phyloP scores from a whole-genome alignment of 2,329 filamentous ascomycete species.

The Colletotrichum orchidophilum region DNA sequence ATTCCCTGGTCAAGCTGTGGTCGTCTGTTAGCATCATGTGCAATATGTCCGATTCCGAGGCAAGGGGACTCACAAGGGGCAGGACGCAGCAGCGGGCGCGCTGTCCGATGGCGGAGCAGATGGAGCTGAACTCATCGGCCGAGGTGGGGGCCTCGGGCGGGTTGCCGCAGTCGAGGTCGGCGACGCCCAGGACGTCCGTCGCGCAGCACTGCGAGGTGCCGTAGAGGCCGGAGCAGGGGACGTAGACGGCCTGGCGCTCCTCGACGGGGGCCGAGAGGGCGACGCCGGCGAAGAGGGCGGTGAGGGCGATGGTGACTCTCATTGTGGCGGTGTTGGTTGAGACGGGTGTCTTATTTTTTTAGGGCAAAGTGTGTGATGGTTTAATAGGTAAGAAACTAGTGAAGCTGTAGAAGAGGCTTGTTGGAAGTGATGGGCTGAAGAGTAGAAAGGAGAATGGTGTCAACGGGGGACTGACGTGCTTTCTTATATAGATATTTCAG shows the following conservation, averaged over 20 bases:
- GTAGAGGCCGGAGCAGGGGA: constrained; percentile 54
- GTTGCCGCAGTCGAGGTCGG: constrained; percentile 63
- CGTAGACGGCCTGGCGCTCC: constrained; percentile 48
- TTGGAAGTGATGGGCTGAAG: constrained; percentile 14
- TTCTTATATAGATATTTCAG: constrained; percentile 25
- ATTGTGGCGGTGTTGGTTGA: constrained; percentile 7
- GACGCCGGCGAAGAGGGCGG: constrained; percentile 37
- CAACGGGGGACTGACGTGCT: background rate
- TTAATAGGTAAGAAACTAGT: background rate
- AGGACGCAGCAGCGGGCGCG: constrained; percentile 66
- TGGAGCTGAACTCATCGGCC: constrained; percentile 53
- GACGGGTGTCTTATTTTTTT: too few relatives aligned
- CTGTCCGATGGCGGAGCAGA: constrained; percentile 60
- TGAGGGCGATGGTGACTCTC: constrained; percentile 31
- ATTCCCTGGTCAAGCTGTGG: constrained; percentile 44
- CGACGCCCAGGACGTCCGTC: constrained; percentile 67
- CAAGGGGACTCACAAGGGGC: constrained; percentile 48
- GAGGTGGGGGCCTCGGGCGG: constrained; percentile 50
- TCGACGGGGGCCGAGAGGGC: constrained; percentile 42
- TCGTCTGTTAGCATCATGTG: background rate
- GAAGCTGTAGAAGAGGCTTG: background rate
- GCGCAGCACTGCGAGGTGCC: constrained; percentile 65
- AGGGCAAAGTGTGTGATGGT: background rate
- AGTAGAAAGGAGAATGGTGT: background rate
- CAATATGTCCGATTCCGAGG: background rate